Conservation (phyloP, 768 basidiomycete species). For the Daedalea quercina region DNA sequence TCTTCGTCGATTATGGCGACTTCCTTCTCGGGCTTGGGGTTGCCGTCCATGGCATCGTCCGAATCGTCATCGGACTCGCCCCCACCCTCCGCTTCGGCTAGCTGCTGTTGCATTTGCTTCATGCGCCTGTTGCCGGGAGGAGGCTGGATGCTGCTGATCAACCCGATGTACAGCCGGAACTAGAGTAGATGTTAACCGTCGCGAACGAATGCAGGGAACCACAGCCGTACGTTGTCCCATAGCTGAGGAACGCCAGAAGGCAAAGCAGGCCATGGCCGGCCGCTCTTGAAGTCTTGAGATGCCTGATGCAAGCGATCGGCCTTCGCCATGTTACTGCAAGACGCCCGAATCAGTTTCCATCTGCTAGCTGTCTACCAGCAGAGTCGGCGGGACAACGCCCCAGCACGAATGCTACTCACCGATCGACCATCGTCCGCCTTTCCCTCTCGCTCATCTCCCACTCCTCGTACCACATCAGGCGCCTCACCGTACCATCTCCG, state of each 20-base stretch:
- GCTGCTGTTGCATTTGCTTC: slow-evolving; percentile 9
- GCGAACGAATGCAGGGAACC: not conserved
- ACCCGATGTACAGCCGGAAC: slow-evolving; percentile 58
- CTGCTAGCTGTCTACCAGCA: too few species aligned
- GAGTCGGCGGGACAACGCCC: not conserved
- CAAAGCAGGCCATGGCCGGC: slow-evolving; percentile 32
- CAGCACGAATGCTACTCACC: too few species aligned
- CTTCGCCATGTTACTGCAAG: slow-evolving; percentile 33
- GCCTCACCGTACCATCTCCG: slow-evolving; percentile 16
- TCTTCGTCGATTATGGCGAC: slow-evolving; percentile 11
- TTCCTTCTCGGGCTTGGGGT: slow-evolving; percentile 4
- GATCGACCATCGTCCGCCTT: slow-evolving; percentile 38
- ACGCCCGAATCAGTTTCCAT: not conserved
- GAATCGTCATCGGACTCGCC: slow-evolving; percentile 30
- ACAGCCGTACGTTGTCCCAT: slow-evolving; percentile 56
- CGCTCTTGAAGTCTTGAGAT: slow-evolving; percentile 46
- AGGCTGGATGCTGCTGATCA: slow-evolving; percentile 26
- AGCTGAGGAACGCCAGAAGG: slow-evolving; percentile 30
- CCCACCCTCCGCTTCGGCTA: slow-evolving; percentile 20
- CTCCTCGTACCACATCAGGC: slow-evolving; percentile 56
- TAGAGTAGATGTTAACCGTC: slow-evolving; percentile 18
- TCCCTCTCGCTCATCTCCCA: slow-evolving; percentile 60
- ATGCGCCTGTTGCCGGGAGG: slow-evolving; percentile 9
- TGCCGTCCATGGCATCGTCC: slow-evolving; percentile 14
- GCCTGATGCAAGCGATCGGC: slow-evolving; percentile 55